Evolutionary conservation across 179 eudicot genomes (phyloP), one percentile per base, ranked within the genome.

Genomic region (Nepenthes alata): DNA sequence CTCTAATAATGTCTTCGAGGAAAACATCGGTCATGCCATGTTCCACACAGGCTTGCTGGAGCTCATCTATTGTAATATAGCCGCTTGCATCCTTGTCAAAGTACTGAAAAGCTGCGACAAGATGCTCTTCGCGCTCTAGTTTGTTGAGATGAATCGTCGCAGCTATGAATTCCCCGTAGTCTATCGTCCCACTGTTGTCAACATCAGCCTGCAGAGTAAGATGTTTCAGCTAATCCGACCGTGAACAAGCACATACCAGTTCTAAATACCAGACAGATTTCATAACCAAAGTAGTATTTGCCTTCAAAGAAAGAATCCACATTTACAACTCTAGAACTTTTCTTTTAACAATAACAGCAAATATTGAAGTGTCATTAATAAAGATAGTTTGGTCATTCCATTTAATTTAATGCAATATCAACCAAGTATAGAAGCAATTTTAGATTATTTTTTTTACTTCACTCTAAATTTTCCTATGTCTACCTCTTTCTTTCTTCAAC

Each of bases 41-140:
- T 41, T 89, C 95, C 15, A 57, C 72, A 72, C 95, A 89, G 15
- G 95, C 97, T 68, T 83, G 86, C 69, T 87, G 89, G 60, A 90
- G 88, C 73, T 90, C 97, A 63, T 90, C 97, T 37, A 85, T 79
- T 41, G 97, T 90, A 51, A 87, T 87, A 71, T 80, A 85, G 59
- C 97, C 97, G 74, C 97, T 90, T 59, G 85, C 84, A 71, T 90
- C 97, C 71, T 80, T 80, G 73, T 80, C 84, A 56, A 80, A 80
- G 59, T 74, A 80, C 61, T 69, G 76, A 55, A 77, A 80, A 35
- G 84, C 84, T 54, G 78, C 78, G 41, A 80, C 84, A 11, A 80
- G 79, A 74, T 77, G 78, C 58, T 77, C 84, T 47, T 80, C 81
- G 6, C 79, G 78, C 69, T 80, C 84, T 38, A 80, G 78, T 70